Evolutionary conservation across 2,329 filamentous ascomycete genomes (phyloP).

Genomic region (Fusarium cicatricum): DNA sequence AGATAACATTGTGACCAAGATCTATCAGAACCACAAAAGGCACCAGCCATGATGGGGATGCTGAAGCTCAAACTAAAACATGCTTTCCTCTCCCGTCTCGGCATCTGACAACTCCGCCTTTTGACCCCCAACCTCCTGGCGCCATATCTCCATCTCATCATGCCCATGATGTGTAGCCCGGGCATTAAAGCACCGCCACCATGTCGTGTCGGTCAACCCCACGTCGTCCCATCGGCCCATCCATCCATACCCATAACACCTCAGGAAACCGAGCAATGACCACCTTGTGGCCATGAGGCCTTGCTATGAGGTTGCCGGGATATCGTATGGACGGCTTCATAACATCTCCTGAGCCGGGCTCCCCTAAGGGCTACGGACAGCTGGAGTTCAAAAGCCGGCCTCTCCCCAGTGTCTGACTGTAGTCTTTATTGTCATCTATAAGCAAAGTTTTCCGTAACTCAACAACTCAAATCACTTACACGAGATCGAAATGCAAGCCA

Average conservation of each 20-base stretch:
- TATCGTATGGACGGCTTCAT: conserved; percentile 28
- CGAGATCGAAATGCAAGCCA: conserved; percentile 27
- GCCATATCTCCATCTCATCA: conserved; percentile 15
- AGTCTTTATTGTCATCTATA: conserved; percentile 1
- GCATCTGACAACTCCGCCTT: conserved; percentile 13
- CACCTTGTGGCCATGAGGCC: conserved; percentile 40
- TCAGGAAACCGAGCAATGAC: conserved; percentile 35
- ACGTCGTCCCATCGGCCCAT: conserved; percentile 42
- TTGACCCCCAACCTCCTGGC: conserved; percentile 11
- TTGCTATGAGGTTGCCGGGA: conserved; percentile 37
- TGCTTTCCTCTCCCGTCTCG: conserved; percentile 10
- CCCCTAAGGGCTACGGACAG: conserved; percentile 10
- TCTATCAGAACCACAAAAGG: conserved; percentile 6
- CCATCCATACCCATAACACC: conserved; percentile 40
- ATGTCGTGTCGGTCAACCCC: conserved; percentile 39
- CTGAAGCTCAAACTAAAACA: not conserved
- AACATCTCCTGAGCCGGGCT: conserved; percentile 27
- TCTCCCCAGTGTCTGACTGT: conserved; percentile 4
- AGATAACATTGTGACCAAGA: not conserved
- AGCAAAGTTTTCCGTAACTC: not conserved
- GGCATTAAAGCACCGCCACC: conserved; percentile 33
- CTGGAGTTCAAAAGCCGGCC: conserved; percentile 23
- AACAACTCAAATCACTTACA: conserved; percentile 12
- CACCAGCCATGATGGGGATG: conserved; percentile 1
- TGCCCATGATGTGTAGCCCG: conserved; percentile 16